phyloP scores from a whole-genome alignment of 108 stramenopile species.

The Conticribra guillardii region DNA sequence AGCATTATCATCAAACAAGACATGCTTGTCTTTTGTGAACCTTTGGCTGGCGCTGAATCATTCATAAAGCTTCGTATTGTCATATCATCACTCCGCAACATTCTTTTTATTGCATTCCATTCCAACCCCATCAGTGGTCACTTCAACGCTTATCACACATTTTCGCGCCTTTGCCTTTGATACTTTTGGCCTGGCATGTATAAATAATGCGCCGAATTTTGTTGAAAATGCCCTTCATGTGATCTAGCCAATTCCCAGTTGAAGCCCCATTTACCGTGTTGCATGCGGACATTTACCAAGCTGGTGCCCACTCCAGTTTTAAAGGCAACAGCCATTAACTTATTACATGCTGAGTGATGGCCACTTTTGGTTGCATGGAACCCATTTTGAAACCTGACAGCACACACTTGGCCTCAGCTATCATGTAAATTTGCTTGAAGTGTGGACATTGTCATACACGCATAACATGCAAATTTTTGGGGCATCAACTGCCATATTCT shows the following conservation, averaged over 20 bases:
- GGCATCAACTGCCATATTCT: slow-evolving; percentile 4
- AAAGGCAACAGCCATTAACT: slow-evolving; percentile 5
- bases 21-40: neutral
- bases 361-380: slow-evolving; percentile 2
- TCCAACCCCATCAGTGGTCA: slow-evolving; percentile 24
- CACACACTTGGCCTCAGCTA: slow-evolving; percentile 1
- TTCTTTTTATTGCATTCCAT: slow-evolving; percentile 32
- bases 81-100: neutral
- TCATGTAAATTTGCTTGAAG: slow-evolving; percentile 14
- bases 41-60: neutral
- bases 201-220: neutral
- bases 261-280: slow-evolving; percentile 6
- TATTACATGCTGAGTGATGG: slow-evolving; percentile 19
- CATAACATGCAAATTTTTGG: neutral
- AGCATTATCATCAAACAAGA: neutral
- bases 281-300: slow-evolving; percentile 6
- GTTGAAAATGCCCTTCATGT: slow-evolving; percentile 7
- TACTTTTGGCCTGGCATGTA: slow-evolving; percentile 28
- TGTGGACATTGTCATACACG: slow-evolving; percentile 4
- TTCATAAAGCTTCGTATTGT: slow-evolving; percentile 14
- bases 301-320: slow-evolving; percentile 6
- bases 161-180: slow-evolving; percentile 7
- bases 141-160: slow-evolving; percentile 1
- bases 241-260: slow-evolving; percentile 7
- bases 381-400: neutral